Evolutionary conservation across 306 rosid species (phyloP).

Genomic region (Lotus japonicus): DNA sequence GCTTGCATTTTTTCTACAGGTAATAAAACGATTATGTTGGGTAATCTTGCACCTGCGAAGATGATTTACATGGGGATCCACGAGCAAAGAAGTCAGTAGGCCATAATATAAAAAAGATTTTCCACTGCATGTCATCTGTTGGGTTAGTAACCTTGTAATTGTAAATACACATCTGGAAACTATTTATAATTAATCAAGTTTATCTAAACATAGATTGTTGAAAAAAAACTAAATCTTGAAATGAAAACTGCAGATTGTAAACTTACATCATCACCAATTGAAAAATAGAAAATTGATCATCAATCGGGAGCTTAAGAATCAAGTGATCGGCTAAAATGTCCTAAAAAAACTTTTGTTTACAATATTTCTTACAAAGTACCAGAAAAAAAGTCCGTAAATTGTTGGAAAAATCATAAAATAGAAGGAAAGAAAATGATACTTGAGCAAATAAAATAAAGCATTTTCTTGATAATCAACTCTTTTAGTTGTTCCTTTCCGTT

Average conservation of each 20-base stretch:
- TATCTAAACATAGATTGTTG: conserved; percentile 12
- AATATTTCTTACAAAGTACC: conserved; percentile 14
- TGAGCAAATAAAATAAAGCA: conserved; percentile 4
- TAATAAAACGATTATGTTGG: conserved; percentile 55
- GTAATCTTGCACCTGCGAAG: conserved; percentile 65
- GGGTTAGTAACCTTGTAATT: not conserved
- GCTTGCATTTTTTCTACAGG: conserved; percentile 44
- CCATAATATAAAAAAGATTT: not conserved
- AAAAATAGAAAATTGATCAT: not conserved
- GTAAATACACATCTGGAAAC: conserved; percentile 2
- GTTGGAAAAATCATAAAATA: conserved; percentile 8
- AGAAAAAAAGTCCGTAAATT: conserved; percentile 8
- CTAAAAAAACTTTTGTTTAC: conserved; percentile 1
- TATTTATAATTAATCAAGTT: conserved; percentile 5
- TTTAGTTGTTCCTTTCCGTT: conserved; percentile 9
- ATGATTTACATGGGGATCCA: conserved; percentile 19
- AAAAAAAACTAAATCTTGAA: conserved; percentile 11
- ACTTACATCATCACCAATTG: not conserved
- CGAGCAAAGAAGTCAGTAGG: conserved; percentile 3
- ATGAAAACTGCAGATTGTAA: conserved; percentile 9
- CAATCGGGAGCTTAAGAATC: not conserved
- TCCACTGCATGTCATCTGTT: not conserved
- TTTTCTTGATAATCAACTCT: not conserved
- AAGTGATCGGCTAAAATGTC: not conserved
- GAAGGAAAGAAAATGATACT: not conserved